phyloP scores from a whole-genome alignment of 805 yeast genomes.

The Schizosaccharomyces japonicus region DNA sequence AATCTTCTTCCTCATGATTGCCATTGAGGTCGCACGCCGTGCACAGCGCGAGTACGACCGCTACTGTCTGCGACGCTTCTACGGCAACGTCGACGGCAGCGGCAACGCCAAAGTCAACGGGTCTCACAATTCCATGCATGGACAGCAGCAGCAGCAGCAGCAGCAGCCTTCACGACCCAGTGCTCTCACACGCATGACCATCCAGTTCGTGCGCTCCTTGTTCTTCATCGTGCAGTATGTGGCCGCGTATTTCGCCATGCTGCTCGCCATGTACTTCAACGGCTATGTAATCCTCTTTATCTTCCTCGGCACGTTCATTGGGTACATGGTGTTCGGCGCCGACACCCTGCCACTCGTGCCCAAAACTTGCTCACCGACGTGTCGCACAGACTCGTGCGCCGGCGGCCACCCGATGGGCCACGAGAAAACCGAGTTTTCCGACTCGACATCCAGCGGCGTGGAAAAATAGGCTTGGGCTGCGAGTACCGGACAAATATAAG shows the following conservation, averaged over 20 bases:
- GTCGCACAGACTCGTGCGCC: too few relatives aligned
- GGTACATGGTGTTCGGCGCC: conserved; percentile 25
- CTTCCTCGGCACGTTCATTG: conserved; percentile 31
- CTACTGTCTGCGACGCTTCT: conserved; percentile 18
- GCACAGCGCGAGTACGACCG: conserved; percentile 24
- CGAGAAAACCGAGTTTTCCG: too few relatives aligned
- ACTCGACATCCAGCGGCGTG: too few relatives aligned
- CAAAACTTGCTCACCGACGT: too few relatives aligned
- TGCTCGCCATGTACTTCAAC: conserved; percentile 52
- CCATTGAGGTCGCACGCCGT: conserved; percentile 34
- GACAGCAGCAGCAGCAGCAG: too few relatives aligned
- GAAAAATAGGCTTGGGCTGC: too few relatives aligned
- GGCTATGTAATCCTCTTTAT: conserved; percentile 36
- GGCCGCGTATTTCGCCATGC: conserved; percentile 39
- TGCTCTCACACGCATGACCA: background rate
- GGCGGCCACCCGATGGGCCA: too few relatives aligned
- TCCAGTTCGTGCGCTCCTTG: conserved; percentile 26
- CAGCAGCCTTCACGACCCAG: background rate
- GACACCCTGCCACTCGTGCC: too few relatives aligned
- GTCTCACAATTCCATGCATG: too few relatives aligned
- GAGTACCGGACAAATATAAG: too few relatives aligned
- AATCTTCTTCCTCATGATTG: conserved; percentile 33
- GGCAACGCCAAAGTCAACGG: background rate
- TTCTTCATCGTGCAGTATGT: conserved; percentile 40
- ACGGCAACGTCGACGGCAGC: background rate